Evolutionary conservation across 306 rosid genomes (phyloP).

Genomic region (Gastrolobium villosum): DNA sequence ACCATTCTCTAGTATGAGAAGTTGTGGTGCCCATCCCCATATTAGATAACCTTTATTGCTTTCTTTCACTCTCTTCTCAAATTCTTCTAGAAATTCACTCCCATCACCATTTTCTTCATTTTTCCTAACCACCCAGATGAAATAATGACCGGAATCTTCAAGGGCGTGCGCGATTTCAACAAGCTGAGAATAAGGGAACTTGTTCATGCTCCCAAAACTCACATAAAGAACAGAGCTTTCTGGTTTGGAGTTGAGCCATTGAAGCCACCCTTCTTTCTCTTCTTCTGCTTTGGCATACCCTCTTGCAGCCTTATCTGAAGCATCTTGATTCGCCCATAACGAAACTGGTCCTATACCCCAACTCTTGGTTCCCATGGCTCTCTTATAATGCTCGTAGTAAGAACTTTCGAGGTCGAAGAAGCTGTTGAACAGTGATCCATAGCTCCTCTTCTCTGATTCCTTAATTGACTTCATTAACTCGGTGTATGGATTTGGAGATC

Average conservation of each 20-base stretch:
- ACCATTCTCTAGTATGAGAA: constrained; percentile 41
- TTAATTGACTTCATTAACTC: constrained; percentile 34
- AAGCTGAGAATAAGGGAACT: constrained; percentile 41
- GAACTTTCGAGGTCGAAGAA: constrained; percentile 52
- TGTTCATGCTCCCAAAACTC: constrained; percentile 53
- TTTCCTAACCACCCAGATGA: constrained; percentile 51
- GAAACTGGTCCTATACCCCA: constrained; percentile 59
- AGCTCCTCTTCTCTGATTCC: constrained; percentile 50
- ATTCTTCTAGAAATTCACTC: constrained; percentile 36
- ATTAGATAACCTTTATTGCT: constrained; percentile 36
- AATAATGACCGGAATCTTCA: constrained; percentile 39
- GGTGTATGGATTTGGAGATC: constrained; percentile 36
- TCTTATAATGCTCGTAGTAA: constrained; percentile 45
- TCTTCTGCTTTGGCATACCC: constrained; percentile 20
- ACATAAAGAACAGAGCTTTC: constrained; percentile 44
- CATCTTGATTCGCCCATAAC: constrained; percentile 51
- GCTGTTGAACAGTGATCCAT: constrained; percentile 52
- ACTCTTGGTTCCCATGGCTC: constrained; percentile 46
- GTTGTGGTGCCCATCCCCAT: constrained; percentile 57
- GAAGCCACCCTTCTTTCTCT: constrained; percentile 42
- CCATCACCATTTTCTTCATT: constrained; percentile 19
- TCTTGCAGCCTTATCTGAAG: constrained; percentile 46
- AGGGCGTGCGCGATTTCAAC: constrained; percentile 47
- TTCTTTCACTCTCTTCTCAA: constrained; percentile 42
- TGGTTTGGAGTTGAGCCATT: constrained; percentile 50